Conservation (phyloP, 768 basidiomycete genomes). For the Cytidiella melzeri region DNA sequence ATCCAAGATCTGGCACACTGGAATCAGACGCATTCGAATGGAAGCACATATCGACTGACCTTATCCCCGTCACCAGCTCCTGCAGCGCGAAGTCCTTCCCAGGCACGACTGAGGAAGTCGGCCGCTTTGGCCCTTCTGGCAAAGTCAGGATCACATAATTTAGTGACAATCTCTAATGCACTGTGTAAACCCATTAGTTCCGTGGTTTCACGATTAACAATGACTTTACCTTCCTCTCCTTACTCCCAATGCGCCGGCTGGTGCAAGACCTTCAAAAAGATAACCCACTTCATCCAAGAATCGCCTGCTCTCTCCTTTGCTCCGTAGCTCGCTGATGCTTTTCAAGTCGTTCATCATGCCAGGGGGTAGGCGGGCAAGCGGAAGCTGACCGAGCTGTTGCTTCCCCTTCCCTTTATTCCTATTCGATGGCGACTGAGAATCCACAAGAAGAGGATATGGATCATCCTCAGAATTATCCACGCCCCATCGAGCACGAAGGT, state of each 20-base stretch:
- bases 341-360: constrained; percentile 71
- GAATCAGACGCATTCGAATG: neutral
- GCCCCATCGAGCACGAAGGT: constrained; percentile 73
- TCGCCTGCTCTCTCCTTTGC: constrained; percentile 72
- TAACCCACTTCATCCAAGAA: constrained; percentile 85
- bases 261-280: constrained; percentile 72
- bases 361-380: constrained; percentile 31
- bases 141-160: constrained; percentile 70
- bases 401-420: constrained; percentile 33
- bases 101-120: constrained; percentile 64
- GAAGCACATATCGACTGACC: constrained; percentile 30
- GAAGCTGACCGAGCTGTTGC: constrained; percentile 17
- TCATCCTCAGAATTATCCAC: constrained; percentile 78
- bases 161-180: constrained; percentile 69
- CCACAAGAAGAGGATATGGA: constrained; percentile 29
- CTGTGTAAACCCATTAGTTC: constrained; percentile 30
- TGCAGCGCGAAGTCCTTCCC: constrained; percentile 56
- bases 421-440: constrained; percentile 24
- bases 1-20: constrained; percentile 51
- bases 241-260: constrained; percentile 44
- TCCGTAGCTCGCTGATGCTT: constrained; percentile 75
- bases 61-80: constrained; percentile 60
- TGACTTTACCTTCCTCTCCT: constrained; percentile 57
- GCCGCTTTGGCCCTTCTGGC: constrained; percentile 73
- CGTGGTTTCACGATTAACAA: neutral